These are phyloP conservation scores for Syncephalastrum sp. DNA, from an alignment of 371 early-diverging fungal genomes.

Conservation along the genomic window DNA sequence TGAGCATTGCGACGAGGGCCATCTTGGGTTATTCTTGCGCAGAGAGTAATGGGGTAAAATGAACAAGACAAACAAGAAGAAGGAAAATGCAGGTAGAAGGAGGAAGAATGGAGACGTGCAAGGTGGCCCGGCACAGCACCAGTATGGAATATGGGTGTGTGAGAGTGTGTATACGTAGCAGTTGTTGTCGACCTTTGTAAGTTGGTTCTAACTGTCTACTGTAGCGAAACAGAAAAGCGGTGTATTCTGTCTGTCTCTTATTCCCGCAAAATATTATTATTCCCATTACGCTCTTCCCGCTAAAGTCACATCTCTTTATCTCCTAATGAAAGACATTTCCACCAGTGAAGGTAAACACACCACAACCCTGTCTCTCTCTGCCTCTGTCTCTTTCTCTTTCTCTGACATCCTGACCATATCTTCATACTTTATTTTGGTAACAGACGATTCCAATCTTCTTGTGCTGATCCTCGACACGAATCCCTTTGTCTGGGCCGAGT, in stretches of 20 bases:
- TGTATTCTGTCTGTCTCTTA: slow-evolving; percentile 1
- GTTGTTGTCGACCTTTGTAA: no score
- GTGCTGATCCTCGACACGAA: slow-evolving; percentile 79
- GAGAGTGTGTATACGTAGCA: no score
- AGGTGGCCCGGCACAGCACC: neutral
- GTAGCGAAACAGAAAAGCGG: slow-evolving; percentile 6
- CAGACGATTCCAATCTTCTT: slow-evolving; percentile 73
- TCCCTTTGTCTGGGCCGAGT: slow-evolving; percentile 70
- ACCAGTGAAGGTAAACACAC: slow-evolving; percentile 26
- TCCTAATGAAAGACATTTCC: slow-evolving; percentile 29
- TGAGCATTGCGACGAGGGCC: slow-evolving; percentile 46
- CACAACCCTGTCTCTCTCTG: neutral
- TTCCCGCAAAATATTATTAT: no score
- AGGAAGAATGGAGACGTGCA: slow-evolving; percentile 1
- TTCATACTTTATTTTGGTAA: neutral
- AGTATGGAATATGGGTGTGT: neutral
- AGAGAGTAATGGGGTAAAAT: slow-evolving; percentile 4
- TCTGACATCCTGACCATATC: neutral
- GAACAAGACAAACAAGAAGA: no score
- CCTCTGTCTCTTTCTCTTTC: neutral
- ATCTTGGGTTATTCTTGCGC: slow-evolving; percentile 15
- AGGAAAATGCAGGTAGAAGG: neutral
- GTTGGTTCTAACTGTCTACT: slow-evolving; percentile 4
- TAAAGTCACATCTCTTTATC: neutral
- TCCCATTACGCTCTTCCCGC: no score